phyloP scores from a whole-genome alignment of 2,329 filamentous ascomycete genomes.

The Trichoderma cornu-damae region DNA sequence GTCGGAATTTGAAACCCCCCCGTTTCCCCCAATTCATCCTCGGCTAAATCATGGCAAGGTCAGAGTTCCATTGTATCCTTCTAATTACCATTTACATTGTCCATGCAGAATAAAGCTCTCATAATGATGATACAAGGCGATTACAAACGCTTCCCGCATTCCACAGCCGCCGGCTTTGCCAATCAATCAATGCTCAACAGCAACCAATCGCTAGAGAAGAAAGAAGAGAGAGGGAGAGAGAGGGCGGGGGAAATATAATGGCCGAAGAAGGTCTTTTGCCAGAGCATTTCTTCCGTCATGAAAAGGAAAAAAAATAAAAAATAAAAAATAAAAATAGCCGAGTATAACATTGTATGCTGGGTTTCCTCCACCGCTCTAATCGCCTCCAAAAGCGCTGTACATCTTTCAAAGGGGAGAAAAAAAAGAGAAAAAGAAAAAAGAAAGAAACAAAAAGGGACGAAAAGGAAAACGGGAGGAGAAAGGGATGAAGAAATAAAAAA shows the following conservation, averaged over 20 bases:
- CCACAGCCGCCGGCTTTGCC: background rate
- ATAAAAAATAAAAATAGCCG: background rate
- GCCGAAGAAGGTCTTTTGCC: background rate
- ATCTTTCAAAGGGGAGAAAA: constrained; percentile 10
- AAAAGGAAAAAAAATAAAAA: background rate
- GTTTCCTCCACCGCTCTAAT: constrained; percentile 8
- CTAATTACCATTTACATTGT: constrained; percentile 14
- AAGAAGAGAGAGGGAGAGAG: too few relatives aligned
- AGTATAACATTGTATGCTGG: constrained; percentile 6
- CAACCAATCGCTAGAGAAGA: background rate
- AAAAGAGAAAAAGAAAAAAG: background rate
- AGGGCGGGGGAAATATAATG: too few relatives aligned
- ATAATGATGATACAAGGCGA: constrained; percentile 18
- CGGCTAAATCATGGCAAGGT: constrained; percentile 13
- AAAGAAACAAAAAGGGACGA: background rate
- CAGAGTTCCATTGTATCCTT: constrained; percentile 10
- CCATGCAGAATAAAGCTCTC: constrained; percentile 15
- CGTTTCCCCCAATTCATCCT: constrained; percentile 12
- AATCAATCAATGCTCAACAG: background rate
- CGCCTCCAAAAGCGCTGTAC: constrained; percentile 2
- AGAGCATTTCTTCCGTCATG: background rate
- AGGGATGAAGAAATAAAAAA: background rate
- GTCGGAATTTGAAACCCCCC: background rate
- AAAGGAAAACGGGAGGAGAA: too few relatives aligned
- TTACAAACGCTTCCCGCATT: constrained; percentile 6